Base-by-base conservation (phyloP, 139 green algal species). In the Chlamydomonas asymmetrica region DNA sequence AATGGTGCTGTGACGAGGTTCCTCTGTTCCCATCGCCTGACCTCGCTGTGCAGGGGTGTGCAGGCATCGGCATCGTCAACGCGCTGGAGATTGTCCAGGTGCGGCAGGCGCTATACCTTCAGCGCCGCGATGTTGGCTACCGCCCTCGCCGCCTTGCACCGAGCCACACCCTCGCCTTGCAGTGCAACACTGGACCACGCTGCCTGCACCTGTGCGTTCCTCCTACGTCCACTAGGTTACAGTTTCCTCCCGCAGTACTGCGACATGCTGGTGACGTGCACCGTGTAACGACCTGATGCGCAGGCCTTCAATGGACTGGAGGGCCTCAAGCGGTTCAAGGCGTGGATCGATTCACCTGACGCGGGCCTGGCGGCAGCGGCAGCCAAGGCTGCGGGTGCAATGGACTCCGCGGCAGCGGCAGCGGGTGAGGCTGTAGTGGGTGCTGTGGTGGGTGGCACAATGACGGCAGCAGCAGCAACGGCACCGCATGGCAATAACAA, bases 31-130 rank as follows among this genome's bases (percentile, higher is more conserved):
- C 29, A 25, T 63, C 32, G 2, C 32, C 16, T 65, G 3, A 7
- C n/a, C 40, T 35, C 40, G 7, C 63, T 4, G 9, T 23, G 23
- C 64, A 86, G 81, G 84, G 84, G 32, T 77, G 88, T 18, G 61
- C 75, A 16, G 88, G 88, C 41, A 86, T 92, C 37, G 88, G 96
- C n/a, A 90, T 99, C 37, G 96, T 99, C 32, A 99, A 99, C 76
- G 96, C 96, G 22, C 75, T 97, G 72, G 94, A 99, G 87, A 85
- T 97, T 45, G 83, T 98, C 38, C n/a, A n/a, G n/a, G n/a, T n/a
- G n/a, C n/a, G n/a, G n/a, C n/a, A n/a, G n/a, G n/a, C n/a, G n/a
- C n/a, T n/a, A n/a, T n/a, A n/a, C n/a, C n/a, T n/a, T n/a, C n/a
- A n/a, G n/a, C n/a, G n/a, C n/a, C n/a, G n/a, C n/a, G n/a, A n/a